Evolutionary conservation across 495 filamentous ascomycete genomes (phyloP).

Genomic region (Annulohypoxylon bovei): DNA sequence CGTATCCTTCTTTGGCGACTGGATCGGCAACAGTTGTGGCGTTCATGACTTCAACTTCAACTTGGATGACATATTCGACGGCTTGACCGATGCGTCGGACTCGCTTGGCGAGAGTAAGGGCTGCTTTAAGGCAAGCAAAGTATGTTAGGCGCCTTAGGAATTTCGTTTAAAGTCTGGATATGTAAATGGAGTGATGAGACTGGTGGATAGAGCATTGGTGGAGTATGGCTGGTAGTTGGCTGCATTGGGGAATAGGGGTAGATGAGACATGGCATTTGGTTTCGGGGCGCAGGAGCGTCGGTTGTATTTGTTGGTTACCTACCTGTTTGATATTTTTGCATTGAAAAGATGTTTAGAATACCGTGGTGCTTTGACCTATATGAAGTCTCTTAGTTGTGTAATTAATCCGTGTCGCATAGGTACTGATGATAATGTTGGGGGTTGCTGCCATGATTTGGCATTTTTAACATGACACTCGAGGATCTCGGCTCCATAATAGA

Average conservation of each 20-base stretch:
- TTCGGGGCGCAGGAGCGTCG: neutral
- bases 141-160: neutral
- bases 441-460: too few species aligned
- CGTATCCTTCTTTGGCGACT: slow-evolving; percentile 28
- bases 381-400: too few species aligned
- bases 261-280: neutral
- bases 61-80: slow-evolving; percentile 26
- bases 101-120: slow-evolving; percentile 24
- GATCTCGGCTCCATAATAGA: too few species aligned
- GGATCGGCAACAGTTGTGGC: slow-evolving; percentile 20
- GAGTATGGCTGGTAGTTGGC: neutral
- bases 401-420: too few species aligned
- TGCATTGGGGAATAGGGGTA: neutral
- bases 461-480: too few species aligned
- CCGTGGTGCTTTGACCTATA: neutral
- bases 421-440: neutral
- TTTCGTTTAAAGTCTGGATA: neutral
- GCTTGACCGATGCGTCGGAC: slow-evolving; percentile 12
- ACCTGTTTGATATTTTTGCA: neutral
- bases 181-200: neutral
- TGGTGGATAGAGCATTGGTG: slow-evolving; percentile 2
- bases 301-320: neutral
- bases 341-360: neutral
- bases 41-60: slow-evolving; percentile 27
- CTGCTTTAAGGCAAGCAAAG: slow-evolving; percentile 17